A percentile compares a stretch with the other conserved stretches of the same genome.
Evolutionary conservation across 352 stramenopile genomes (phyloP).

Genomic region (Phytophthora cactorum): DNA sequence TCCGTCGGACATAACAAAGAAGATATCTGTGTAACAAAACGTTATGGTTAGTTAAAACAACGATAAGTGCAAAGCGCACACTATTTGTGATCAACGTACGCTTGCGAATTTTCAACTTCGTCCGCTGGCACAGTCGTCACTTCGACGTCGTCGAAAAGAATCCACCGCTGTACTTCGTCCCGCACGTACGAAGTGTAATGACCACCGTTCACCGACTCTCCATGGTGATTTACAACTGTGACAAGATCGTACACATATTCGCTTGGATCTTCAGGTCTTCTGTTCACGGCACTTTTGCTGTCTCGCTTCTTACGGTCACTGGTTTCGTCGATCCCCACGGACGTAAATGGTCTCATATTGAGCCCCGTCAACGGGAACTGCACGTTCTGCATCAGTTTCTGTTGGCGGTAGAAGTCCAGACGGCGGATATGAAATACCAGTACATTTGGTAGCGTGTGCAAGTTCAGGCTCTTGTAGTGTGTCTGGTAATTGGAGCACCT

Average conservation of each 20-base stretch:
- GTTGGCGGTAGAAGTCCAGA: constrained; percentile 71
- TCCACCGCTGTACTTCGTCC: constrained; percentile 44
- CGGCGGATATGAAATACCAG: constrained; percentile 82
- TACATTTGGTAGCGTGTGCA: constrained; percentile 69
- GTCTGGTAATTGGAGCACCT: constrained; percentile 63
- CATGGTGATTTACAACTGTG: constrained; percentile 72
- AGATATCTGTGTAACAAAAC: constrained; percentile 37
- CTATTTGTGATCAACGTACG: constrained; percentile 37
- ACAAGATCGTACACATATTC: constrained; percentile 70
- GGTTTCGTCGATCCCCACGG: constrained; percentile 24
- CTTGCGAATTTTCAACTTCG: constrained; percentile 57
- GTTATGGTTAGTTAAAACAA: background rate
- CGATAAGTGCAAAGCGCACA: background rate
- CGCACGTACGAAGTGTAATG: constrained; percentile 75
- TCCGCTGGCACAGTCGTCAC: constrained; percentile 45
- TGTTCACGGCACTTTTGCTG: constrained; percentile 5
- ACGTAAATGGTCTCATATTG: constrained; percentile 50
- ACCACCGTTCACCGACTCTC: constrained; percentile 66
- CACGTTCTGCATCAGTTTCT: constrained; percentile 59
- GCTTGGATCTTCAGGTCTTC: constrained; percentile 21
- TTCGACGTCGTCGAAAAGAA: constrained; percentile 66
- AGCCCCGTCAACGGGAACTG: constrained; percentile 55
- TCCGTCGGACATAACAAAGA: constrained; percentile 49
- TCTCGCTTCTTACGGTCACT: constrained; percentile 23
- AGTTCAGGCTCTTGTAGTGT: constrained; percentile 65